Base-by-base conservation (phyloP, 164 flowering plant species). In the Magnolia officinalis region DNA sequence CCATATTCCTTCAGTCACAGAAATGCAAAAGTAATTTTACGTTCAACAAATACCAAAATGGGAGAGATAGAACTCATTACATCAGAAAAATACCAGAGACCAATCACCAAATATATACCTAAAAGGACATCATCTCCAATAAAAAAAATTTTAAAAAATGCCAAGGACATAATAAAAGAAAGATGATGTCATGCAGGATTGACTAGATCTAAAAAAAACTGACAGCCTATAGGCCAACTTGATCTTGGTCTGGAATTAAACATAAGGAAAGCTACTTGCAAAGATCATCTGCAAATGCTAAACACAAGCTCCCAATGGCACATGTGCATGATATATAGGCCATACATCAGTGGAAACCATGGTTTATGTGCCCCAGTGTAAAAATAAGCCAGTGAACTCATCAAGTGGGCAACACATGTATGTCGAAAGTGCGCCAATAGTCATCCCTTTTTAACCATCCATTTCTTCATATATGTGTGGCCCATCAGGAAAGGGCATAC, bases 1-100 rank as follows among this genome's bases (percentile, higher is more conserved):
- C 86, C 88, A 86, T 29, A 80, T 82, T 81, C 83, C 88, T 86
- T 86, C 84, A 84, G 26, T 64, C 73, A 77, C 49, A 79, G 63
- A 77, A 77, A 78, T 26, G 51, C 51, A 80, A 45, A 75, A 37
- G 67, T 73, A 67, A 79, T 50, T 77, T 68, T 63, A 10, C 61
- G 68, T 51, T 75, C 67, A 63, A 71, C 67, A 77, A 72, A 72
- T 49, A 63, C 70, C 23, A 23, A 75, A 80, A 23, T 78, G 50
- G 75, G 63, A 78, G 50, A 67, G 52, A 2, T 63, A 73, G 75
- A 72, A 70, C 67, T 49, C 31, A 31, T 49, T 59, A 59, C 63
- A 64, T 14, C 21, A 18, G 24, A 5, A 64, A 64, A 64, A 64
- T 8, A 8, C 67, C 11, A 19, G 19, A 8, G 0, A 68, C 31